These are phyloP conservation scores for Phytophthora citricola DNA, from an alignment of 352 stramenopile species.

Conservation along the genomic window DNA sequence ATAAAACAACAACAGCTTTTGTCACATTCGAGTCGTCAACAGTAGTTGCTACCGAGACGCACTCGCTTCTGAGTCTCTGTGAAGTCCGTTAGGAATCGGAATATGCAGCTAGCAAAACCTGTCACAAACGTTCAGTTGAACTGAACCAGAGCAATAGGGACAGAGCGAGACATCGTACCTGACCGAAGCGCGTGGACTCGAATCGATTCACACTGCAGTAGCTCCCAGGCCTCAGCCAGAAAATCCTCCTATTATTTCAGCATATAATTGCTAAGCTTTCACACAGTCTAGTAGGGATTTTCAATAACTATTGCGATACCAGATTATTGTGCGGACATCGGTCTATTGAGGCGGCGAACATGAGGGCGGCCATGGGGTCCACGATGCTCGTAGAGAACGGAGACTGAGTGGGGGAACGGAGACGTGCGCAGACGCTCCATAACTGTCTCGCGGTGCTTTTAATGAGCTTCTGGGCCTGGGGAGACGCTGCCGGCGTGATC, in stretches of 20 bases:
- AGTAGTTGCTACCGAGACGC: slow-evolving; percentile 12
- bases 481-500: slow-evolving; percentile 61
- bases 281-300: background rate
- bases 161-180: slow-evolving; percentile 30
- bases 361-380: slow-evolving; percentile 68
- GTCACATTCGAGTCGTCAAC: slow-evolving; percentile 5
- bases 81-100: slow-evolving; percentile 59
- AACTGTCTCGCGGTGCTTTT: slow-evolving; percentile 59
- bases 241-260: slow-evolving; percentile 53
- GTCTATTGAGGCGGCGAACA: slow-evolving; percentile 66
- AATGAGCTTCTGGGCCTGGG: slow-evolving; percentile 64
- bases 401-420: slow-evolving; percentile 44
- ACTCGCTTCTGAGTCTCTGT: slow-evolving; percentile 67
- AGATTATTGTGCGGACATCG: slow-evolving; percentile 68
- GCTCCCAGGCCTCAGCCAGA: slow-evolving; percentile 57
- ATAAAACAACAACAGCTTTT: slow-evolving; percentile 14
- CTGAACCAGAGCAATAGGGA: background rate
- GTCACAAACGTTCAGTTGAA: background rate
- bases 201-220: slow-evolving; percentile 58
- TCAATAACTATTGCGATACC: slow-evolving; percentile 28
- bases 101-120: slow-evolving; percentile 70
- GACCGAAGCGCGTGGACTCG: slow-evolving; percentile 53
- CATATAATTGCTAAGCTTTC: background rate
- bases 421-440: slow-evolving; percentile 46
- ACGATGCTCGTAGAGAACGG: slow-evolving; percentile 58